Conservation (phyloP, 371 early-diverging fungal genomes). For the Batkoa obscura region DNA sequence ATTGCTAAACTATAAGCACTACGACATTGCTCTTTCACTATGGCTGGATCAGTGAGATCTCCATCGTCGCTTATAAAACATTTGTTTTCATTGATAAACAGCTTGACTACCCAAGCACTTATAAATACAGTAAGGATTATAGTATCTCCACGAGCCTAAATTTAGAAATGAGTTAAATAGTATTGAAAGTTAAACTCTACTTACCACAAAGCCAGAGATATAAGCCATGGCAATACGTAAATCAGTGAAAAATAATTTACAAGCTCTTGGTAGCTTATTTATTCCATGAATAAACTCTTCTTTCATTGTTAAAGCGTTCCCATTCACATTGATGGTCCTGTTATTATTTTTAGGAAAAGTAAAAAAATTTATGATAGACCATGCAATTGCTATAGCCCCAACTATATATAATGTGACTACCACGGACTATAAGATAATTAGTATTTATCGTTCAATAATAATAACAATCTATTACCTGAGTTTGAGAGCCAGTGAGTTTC, state of each 20-base stretch:
- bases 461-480: not conserved
- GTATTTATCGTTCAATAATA: no score
- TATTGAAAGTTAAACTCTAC: conserved; percentile 1
- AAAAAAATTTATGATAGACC: not conserved
- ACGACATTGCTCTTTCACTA: conserved; percentile 13
- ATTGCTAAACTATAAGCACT: conserved; percentile 13
- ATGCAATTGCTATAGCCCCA: not conserved
- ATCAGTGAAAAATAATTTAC: conserved; percentile 22
- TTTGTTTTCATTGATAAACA: conserved; percentile 28
- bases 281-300: not conserved
- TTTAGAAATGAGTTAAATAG: conserved; percentile 2
- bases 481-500: not conserved
- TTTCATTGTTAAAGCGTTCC: not conserved
- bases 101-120: conserved; percentile 48
- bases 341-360: not conserved
- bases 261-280: conserved; percentile 6
- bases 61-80: conserved; percentile 16
- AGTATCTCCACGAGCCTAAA: conserved; percentile 49
- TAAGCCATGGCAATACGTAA: conserved; percentile 36
- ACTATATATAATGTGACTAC: conserved; percentile 6
- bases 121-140: conserved; percentile 50
- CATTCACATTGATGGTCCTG: not conserved
- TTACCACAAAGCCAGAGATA: conserved; percentile 32
- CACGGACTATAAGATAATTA: conserved; percentile 5
- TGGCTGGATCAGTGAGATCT: conserved; percentile 7